These are phyloP conservation scores for Anethum foeniculum DNA, from an alignment of 140 eudicot genomes.

Conservation along the genomic window DNA sequence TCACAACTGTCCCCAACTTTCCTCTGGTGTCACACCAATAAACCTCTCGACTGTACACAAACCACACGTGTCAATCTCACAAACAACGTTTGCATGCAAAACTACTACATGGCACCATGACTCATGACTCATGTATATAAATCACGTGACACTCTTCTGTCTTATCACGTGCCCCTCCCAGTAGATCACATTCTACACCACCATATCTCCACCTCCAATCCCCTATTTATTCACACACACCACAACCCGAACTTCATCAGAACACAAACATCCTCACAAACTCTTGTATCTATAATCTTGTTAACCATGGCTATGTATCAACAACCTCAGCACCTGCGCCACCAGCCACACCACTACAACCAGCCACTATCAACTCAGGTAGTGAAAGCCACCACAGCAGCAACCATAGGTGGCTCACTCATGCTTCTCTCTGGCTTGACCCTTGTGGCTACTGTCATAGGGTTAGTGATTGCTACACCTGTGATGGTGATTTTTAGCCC, in stretches of 20 bases:
- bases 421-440: constrained; percentile 40
- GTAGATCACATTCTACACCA: background rate
- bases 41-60: background rate
- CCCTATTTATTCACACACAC: background rate
- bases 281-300: background rate
- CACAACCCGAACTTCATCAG: background rate
- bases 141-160: background rate
- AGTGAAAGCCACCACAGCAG: constrained; percentile 36
- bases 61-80: background rate
- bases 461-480: constrained; percentile 35
- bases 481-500: constrained; percentile 49
- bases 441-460: constrained; percentile 30
- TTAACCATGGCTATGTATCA: constrained; percentile 21
- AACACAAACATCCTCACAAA: background rate
- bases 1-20: background rate
- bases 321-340: constrained; percentile 3
- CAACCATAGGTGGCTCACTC: constrained; percentile 39
- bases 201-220: background rate
- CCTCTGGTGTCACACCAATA: background rate
- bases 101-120: background rate
- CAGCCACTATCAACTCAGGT: constrained; percentile 26
- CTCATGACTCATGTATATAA: background rate
- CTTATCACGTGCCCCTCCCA: background rate
- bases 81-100: constrained; percentile 4
- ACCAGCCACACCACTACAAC: constrained; percentile 8